A percentile compares a stretch with the other conserved stretches of the same genome.
These are phyloP conservation scores for Pestalotiopsis sp. DNA, from an alignment of 2,329 filamentous ascomycete species.

Conservation along the genomic window DNA sequence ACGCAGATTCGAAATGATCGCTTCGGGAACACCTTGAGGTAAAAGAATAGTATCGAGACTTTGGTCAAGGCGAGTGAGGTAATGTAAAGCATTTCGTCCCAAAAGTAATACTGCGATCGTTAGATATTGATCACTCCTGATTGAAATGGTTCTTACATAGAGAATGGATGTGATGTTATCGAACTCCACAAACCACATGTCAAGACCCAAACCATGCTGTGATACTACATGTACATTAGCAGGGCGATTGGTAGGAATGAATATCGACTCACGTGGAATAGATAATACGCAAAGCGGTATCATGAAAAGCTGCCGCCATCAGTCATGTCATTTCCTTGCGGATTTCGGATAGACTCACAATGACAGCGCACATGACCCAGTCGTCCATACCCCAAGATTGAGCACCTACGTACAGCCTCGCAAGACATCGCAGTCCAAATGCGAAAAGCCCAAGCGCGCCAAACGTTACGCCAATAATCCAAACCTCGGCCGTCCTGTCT, in stretches of 20 bases:
- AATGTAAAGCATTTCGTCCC: slow-evolving; percentile 33
- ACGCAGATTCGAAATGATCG: slow-evolving; percentile 26
- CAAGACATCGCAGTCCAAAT: slow-evolving; percentile 31
- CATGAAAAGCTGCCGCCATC: slow-evolving; percentile 21
- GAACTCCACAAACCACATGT: slow-evolving; percentile 47
- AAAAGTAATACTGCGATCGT: slow-evolving; percentile 28
- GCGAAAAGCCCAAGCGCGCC: slow-evolving; percentile 30
- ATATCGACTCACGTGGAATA: slow-evolving; percentile 26
- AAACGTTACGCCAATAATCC: slow-evolving; percentile 30
- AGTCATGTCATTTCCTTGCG: background rate
- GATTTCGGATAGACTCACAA: slow-evolving; percentile 21
- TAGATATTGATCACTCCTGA: background rate
- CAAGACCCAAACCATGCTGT: slow-evolving; percentile 41
- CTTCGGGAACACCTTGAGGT: slow-evolving; percentile 37
- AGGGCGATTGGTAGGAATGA: background rate
- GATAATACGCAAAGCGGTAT: slow-evolving; percentile 26
- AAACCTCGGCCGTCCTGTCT: slow-evolving; percentile 29
- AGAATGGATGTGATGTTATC: slow-evolving; percentile 45
- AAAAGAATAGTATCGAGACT: slow-evolving; percentile 40
- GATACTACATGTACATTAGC: slow-evolving; percentile 30
- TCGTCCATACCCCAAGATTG: slow-evolving; percentile 34
- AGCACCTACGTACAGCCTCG: slow-evolving; percentile 28
- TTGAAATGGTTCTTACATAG: slow-evolving; percentile 27
- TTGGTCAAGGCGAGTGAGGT: slow-evolving; percentile 34
- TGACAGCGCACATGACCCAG: slow-evolving; percentile 29